Evolutionary conservation across 2,329 filamentous ascomycete species (phyloP).

Genomic region (Pseudonectria buxi): DNA sequence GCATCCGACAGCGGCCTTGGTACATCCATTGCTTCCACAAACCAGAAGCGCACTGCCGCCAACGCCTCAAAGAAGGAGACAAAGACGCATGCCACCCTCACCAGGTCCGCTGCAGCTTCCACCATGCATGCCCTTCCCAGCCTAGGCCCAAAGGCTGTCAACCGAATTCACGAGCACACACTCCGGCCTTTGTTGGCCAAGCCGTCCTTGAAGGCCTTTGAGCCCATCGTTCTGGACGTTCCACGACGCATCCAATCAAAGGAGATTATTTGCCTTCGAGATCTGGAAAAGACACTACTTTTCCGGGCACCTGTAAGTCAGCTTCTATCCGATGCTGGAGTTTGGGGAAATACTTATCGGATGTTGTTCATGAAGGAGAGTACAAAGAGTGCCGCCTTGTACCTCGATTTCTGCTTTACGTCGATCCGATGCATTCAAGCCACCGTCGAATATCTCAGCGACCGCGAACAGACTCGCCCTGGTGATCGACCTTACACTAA

Average conservation of each 20-base stretch:
- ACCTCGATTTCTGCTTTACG: conserved; percentile 83
- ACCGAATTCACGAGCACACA: conserved; percentile 73
- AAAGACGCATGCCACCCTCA: conserved; percentile 50
- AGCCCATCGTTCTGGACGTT: conserved; percentile 70
- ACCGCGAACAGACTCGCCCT: conserved; percentile 78
- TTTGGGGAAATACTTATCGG: conserved; percentile 62
- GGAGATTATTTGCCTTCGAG: conserved; percentile 83
- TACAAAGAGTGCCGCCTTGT: conserved; percentile 62
- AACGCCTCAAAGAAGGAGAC: conserved; percentile 34
- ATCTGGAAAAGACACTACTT: conserved; percentile 88
- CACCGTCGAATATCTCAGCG: conserved; percentile 77
- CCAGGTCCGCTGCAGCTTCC: conserved; percentile 48
- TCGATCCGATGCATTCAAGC: conserved; percentile 87
- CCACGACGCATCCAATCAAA: conserved; percentile 74
- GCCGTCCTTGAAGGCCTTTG: conserved; percentile 68
- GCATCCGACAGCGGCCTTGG: conserved; percentile 84
- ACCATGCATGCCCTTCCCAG: conserved; percentile 46
- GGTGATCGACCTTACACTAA: conserved; percentile 87
- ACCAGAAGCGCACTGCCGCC: conserved; percentile 40
- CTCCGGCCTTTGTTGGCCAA: conserved; percentile 72
- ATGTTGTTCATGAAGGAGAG: conserved; percentile 69
- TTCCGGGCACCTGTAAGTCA: conserved; percentile 90
- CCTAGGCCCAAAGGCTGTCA: conserved; percentile 63
- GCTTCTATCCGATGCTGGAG: conserved; percentile 45
- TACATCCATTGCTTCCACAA: conserved; percentile 64